Evolutionary conservation across 306 rosid genomes (phyloP).

Genomic region (Potentilla sterilis): DNA sequence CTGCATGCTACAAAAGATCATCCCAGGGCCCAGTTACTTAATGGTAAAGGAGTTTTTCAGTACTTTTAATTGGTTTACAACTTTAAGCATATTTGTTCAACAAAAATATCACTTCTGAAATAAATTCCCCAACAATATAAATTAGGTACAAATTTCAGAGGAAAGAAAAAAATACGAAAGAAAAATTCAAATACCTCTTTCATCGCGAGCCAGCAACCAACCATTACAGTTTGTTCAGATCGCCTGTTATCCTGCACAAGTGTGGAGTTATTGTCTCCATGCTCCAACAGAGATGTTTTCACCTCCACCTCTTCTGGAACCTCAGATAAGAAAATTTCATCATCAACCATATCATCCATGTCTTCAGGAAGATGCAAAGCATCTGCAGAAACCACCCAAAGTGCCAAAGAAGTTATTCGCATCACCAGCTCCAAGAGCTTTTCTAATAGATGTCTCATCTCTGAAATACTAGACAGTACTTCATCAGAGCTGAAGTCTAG

Average conservation of each 20-base stretch:
- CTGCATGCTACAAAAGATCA: neutral
- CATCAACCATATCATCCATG: conserved; percentile 73
- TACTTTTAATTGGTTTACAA: neutral
- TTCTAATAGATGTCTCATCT: conserved; percentile 60
- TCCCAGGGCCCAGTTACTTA: neutral
- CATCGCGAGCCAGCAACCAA: conserved; percentile 99
- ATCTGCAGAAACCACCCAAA: conserved; percentile 96
- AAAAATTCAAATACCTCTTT: conserved; percentile 69
- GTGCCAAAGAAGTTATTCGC: conserved; percentile 88
- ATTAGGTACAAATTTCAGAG: neutral
- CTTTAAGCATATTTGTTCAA: neutral
- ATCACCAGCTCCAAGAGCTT: conserved; percentile 72
- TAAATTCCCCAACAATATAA: conserved; percentile 7
- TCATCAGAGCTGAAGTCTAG: conserved; percentile 74
- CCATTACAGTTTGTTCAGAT: conserved; percentile 92
- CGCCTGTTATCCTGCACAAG: conserved; percentile 44
- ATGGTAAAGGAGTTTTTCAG: neutral
- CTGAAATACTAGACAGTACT: conserved; percentile 44
- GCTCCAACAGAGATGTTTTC: conserved; percentile 38
- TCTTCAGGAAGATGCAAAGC: conserved; percentile 95
- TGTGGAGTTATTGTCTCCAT: conserved; percentile 45
- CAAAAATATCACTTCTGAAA: neutral
- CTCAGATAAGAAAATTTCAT: conserved; percentile 59
- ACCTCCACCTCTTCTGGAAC: conserved; percentile 47
- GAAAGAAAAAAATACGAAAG: conserved; percentile 11